Percentiles rank a stretch among this genome's conserved stretches.
phyloP scores from a whole-genome alignment of 257 asterid genomes.

The Nicotiana paniculata region DNA sequence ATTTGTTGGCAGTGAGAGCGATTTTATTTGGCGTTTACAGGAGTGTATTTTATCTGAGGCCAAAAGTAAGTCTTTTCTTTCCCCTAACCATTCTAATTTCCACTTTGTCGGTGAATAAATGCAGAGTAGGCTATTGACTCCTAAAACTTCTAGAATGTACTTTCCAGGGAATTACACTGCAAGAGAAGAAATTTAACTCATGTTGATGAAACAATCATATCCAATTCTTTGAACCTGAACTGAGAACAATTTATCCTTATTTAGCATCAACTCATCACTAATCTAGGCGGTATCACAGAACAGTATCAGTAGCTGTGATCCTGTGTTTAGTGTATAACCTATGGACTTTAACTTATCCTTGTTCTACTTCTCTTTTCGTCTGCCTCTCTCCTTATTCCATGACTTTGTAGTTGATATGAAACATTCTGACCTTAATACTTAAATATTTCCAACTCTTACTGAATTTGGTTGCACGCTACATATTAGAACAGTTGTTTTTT shows the following conservation, averaged over 20 bases:
- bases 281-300: neutral
- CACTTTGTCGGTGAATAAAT: neutral
- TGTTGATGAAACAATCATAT: neutral
- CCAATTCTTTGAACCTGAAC: neutral
- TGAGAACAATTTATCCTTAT: neutral
- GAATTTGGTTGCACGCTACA: neutral
- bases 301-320: neutral
- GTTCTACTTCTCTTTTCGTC: neutral
- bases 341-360: neutral
- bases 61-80: slow-evolving; percentile 13
- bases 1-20: slow-evolving; percentile 25
- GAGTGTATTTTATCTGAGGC: slow-evolving; percentile 13
- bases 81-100: neutral
- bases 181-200: neutral
- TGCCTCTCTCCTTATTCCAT: neutral
- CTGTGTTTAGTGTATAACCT: neutral
- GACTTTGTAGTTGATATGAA: neutral
- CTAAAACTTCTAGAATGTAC: neutral
- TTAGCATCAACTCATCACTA: neutral
- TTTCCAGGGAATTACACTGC: neutral
- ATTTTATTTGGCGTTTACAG: slow-evolving; percentile 18
- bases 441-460: neutral
- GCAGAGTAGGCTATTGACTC: neutral
- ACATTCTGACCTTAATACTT: neutral
- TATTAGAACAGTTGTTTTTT: neutral